Conservation (phyloP, 768 basidiomycete genomes). For the Termitomyces sp. region DNA sequence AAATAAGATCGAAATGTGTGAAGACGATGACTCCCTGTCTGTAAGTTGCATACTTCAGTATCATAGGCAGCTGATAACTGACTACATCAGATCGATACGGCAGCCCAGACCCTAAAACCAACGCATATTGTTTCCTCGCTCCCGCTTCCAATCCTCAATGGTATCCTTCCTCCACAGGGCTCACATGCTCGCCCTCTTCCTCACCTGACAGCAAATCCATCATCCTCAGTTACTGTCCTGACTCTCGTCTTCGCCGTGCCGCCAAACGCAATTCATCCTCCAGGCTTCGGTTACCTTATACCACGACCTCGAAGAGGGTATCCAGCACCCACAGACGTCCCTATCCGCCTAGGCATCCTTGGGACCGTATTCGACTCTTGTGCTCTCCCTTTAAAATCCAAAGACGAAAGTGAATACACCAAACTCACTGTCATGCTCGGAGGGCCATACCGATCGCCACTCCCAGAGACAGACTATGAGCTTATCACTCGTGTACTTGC, state of each 20-base stretch:
- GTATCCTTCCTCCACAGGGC: conserved; percentile 30
- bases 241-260: conserved; percentile 75
- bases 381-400: conserved; percentile 32
- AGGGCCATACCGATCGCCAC: conserved; percentile 52
- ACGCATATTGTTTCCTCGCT: conserved; percentile 77
- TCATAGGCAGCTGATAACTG: not conserved
- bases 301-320: conserved; percentile 68
- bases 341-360: conserved; percentile 45
- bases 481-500: conserved; percentile 22
- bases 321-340: conserved; percentile 11
- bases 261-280: conserved; percentile 56
- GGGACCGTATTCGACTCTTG: conserved; percentile 91
- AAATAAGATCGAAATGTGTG: conserved; percentile 24
- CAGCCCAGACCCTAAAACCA: conserved; percentile 24
- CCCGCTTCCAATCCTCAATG: conserved; percentile 49
- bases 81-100: conserved; percentile 1
- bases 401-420: conserved; percentile 32
- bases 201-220: conserved; percentile 62
- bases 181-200: conserved; percentile 34
- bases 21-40: conserved; percentile 33
- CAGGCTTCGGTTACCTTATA: conserved; percentile 92
- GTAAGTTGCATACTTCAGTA: conserved; percentile 24
- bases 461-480: conserved; percentile 16
- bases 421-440: conserved; percentile 92
- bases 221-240: conserved; percentile 80